Percentiles rank a stretch among this genome's conserved stretches.
phyloP scores from a whole-genome alignment of 345 rosid species.

The Erysimum cheiranthoides region DNA sequence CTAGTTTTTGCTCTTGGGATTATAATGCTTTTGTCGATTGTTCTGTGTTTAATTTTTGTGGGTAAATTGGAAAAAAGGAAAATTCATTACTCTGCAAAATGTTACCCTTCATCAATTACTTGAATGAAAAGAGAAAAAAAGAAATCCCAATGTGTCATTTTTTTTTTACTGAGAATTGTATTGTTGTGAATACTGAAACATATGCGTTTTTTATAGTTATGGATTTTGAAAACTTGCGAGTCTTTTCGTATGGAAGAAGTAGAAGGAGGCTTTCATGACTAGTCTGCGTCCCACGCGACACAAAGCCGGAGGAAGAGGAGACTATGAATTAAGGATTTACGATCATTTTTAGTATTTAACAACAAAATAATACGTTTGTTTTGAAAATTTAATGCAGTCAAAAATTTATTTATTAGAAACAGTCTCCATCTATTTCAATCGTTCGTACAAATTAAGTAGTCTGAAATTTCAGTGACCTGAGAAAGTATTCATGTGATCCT shows the following conservation, averaged over 20 bases:
- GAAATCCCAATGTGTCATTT: not conserved
- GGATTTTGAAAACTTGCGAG: not conserved
- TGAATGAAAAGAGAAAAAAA: not conserved
- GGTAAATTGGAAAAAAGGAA: conserved; percentile 9
- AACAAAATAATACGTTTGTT: not conserved
- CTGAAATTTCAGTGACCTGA: conserved; percentile 9
- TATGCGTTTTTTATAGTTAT: not conserved
- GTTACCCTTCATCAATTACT: conserved; percentile 24
- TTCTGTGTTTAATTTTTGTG: conserved; percentile 9
- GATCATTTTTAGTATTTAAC: not conserved
- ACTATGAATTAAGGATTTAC: not conserved
- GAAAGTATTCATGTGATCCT: not conserved
- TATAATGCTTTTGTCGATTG: not conserved
- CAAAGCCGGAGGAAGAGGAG: conserved; percentile 27
- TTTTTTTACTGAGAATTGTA: not conserved
- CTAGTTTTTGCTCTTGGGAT: conserved; percentile 23
- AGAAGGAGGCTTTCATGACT: conserved; percentile 1
- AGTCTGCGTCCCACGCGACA: not conserved
- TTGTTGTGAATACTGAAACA: conserved; percentile 3
- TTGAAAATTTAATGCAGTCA: not conserved
- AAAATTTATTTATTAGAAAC: not conserved
- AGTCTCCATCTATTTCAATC: not conserved
- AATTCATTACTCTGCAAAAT: conserved; percentile 17
- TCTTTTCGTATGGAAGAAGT: conserved; percentile 3
- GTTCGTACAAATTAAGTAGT: not conserved